Percentiles rank a stretch among this genome's conserved stretches.
Evolutionary conservation across 2,329 filamentous ascomycete species (phyloP).

Genomic region (Cercospora zeina): DNA sequence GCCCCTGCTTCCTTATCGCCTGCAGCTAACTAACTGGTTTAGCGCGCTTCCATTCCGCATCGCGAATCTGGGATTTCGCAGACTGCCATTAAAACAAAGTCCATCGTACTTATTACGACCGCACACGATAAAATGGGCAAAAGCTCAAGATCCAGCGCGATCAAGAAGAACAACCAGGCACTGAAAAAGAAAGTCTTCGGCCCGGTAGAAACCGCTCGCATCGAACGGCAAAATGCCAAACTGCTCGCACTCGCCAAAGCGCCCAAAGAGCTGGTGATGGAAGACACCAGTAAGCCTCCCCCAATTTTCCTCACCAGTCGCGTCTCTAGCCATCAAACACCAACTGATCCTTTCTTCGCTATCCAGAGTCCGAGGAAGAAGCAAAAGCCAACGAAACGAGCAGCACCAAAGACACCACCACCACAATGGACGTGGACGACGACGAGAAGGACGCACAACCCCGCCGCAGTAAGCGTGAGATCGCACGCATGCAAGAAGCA

Average conservation of each 20-base stretch:
- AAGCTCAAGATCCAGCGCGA: constrained; percentile 73
- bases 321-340: too few species aligned
- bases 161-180: constrained; percentile 79
- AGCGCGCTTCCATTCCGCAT: background rate
- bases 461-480: constrained; percentile 29
- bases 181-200: constrained; percentile 82
- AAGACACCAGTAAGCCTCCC: constrained; percentile 38
- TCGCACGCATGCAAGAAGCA: constrained; percentile 32
- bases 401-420: constrained; percentile 8
- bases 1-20: background rate
- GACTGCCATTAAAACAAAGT: background rate
- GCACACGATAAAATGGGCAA: constrained; percentile 71
- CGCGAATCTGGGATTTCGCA: constrained; percentile 8
- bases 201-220: constrained; percentile 75
- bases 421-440: constrained; percentile 41
- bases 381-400: constrained; percentile 10
- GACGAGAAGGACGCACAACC: constrained; percentile 39
- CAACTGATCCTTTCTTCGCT: constrained; percentile 2
- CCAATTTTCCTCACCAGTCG: background rate
- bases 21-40: constrained; percentile 3
- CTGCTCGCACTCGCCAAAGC: constrained; percentile 76
- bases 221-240: constrained; percentile 81
- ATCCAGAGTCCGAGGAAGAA: constrained; percentile 4
- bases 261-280: constrained; percentile 67
- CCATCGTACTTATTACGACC: constrained; percentile 10